Conservation (phyloP, 345 rosid species). For the Bruguiera parviflora region DNA sequence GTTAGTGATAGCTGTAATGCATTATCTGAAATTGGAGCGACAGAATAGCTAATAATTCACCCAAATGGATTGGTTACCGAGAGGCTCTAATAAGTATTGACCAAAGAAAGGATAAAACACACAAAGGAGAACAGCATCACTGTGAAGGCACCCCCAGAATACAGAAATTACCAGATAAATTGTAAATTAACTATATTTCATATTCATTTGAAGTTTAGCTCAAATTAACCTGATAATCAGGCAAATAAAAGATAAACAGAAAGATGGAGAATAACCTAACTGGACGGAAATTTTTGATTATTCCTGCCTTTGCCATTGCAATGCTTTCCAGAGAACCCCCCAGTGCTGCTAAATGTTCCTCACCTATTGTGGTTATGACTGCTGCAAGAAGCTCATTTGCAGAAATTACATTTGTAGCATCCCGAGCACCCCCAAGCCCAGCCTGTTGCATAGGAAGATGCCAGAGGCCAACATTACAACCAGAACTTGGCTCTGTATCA, state of each 20-base stretch:
- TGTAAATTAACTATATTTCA: background rate
- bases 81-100: too few relatives aligned
- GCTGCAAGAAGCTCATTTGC: slow-evolving; percentile 62
- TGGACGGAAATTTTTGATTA: slow-evolving; percentile 66
- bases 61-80: too few relatives aligned
- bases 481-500: background rate
- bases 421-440: slow-evolving; percentile 90
- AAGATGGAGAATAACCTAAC: slow-evolving; percentile 60
- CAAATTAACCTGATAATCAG: background rate
- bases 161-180: background rate
- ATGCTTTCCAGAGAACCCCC: slow-evolving; percentile 89
- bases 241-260: background rate
- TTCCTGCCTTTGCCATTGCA: slow-evolving; percentile 86
- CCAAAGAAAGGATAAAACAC: background rate
- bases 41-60: too few relatives aligned
- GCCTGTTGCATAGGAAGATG: slow-evolving; percentile 40
- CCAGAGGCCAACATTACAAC: background rate
- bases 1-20: too few relatives aligned
- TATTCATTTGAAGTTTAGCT: background rate
- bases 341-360: slow-evolving; percentile 77
- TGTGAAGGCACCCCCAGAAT: background rate
- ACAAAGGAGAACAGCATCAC: background rate
- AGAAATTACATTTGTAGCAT: slow-evolving; percentile 72
- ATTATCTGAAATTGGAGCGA: too few relatives aligned
- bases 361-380: slow-evolving; percentile 74